A percentile compares a stretch with the other conserved stretches of the same genome.
Conservation (phyloP, 1,284 basidiomycete genomes). For the Rhodofomes roseus region DNA sequence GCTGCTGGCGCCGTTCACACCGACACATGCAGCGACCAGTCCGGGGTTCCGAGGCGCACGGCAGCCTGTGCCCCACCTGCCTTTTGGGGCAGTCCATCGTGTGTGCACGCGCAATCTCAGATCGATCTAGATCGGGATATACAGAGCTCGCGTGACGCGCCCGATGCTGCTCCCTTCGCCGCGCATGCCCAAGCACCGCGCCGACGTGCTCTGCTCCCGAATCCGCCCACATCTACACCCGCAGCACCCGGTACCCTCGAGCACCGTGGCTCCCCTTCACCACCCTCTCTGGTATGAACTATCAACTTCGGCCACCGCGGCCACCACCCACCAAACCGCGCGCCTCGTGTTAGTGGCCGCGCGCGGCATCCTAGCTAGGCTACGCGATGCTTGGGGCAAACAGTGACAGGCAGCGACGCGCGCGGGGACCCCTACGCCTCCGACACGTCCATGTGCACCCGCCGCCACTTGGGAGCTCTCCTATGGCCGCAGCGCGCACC, state of each 20-base stretch:
- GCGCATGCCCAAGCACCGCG: background rate
- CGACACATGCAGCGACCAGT: background rate
- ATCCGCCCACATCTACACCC: background rate
- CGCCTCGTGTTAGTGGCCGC: background rate
- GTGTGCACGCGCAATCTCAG: background rate
- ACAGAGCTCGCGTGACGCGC: background rate
- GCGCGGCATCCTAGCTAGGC: background rate
- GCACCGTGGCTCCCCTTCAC: no score
- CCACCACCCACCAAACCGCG: no score
- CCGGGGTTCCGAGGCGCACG: background rate
- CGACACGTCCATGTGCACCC: background rate
- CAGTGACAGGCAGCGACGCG: no score
- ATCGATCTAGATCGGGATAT: background rate
- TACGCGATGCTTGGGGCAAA: no score
- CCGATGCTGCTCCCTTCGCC: background rate
- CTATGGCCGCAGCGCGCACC: background rate
- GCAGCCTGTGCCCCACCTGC: background rate
- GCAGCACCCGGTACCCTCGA: no score
- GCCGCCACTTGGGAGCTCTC: background rate
- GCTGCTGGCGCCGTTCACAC: background rate
- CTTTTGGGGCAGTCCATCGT: background rate
- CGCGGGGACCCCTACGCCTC: no score
- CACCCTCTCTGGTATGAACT: no score
- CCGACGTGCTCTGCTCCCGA: background rate
- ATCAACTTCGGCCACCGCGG: no score